Conservation (phyloP, 768 basidiomycete species). For the Sistotremastrum niveocremeum region DNA sequence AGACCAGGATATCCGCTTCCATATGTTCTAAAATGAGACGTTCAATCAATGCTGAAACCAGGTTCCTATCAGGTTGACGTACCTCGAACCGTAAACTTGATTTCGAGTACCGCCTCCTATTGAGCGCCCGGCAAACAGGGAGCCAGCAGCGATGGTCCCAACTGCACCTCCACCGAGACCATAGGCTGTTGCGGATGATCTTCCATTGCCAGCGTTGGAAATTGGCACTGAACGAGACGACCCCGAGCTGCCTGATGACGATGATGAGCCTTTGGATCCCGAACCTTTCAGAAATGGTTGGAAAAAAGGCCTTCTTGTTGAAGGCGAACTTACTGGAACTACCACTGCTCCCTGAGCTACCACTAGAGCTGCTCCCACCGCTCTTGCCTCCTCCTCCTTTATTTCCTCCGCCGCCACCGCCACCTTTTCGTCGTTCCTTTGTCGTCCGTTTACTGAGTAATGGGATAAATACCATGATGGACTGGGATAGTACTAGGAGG, state of each 20-base stretch:
- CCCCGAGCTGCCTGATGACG: background rate
- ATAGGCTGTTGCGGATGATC: conserved; percentile 17
- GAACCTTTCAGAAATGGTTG: too few relatives aligned
- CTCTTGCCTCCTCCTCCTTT: conserved; percentile 7
- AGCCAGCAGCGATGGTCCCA: conserved; percentile 28
- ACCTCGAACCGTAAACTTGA: conserved; percentile 33
- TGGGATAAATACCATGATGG: too few relatives aligned
- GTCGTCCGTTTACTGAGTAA: too few relatives aligned
- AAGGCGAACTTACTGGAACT: background rate
- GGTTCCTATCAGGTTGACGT: conserved; percentile 6
- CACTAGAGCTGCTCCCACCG: conserved; percentile 7
- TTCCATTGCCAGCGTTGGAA: conserved; percentile 6
- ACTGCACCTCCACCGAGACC: conserved; percentile 19
- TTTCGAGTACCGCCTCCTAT: conserved; percentile 39
- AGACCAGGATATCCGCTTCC: conserved; percentile 53
- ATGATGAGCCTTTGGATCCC: background rate
- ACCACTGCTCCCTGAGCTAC: conserved; percentile 3
- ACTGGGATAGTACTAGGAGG: background rate
- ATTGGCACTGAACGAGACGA: background rate
- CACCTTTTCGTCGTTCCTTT: conserved; percentile 14
- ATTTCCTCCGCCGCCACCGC: conserved; percentile 12
- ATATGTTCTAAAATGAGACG: conserved; percentile 27
- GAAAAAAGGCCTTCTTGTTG: too few relatives aligned
- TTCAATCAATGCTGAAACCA: conserved; percentile 1
- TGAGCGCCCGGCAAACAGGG: conserved; percentile 23